Conservation (phyloP, 768 basidiomycete species). For the Pholiota conissans region DNA sequence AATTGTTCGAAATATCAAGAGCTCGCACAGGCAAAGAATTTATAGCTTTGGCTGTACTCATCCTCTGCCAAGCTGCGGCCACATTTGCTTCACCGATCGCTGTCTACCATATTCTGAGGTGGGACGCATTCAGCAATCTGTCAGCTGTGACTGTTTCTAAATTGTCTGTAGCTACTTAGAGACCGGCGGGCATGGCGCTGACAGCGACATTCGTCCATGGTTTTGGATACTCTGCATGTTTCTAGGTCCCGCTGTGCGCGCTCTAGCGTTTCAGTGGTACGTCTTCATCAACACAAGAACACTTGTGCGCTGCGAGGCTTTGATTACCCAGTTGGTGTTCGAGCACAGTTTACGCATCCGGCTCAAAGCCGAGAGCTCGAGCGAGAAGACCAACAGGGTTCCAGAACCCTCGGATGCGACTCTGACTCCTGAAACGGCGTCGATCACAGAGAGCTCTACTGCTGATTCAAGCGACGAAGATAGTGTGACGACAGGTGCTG, state of each 20-base stretch:
- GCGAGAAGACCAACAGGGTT: neutral
- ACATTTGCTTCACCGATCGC: conserved; percentile 38
- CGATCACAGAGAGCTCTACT: conserved; percentile 6
- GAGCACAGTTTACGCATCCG: conserved; percentile 58
- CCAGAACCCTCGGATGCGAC: neutral
- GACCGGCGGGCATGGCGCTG: conserved; percentile 37
- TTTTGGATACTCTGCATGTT: conserved; percentile 63
- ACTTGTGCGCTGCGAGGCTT: conserved; percentile 36
- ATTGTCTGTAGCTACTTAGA: conserved; percentile 53
- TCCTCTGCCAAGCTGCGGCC: conserved; percentile 25
- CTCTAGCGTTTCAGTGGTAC: conserved; percentile 56
- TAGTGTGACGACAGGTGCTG: neutral
- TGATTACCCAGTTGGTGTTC: conserved; percentile 41
- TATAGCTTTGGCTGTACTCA: conserved; percentile 24
- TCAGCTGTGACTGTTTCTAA: neutral
- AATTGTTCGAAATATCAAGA: neutral
- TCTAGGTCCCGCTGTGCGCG: conserved; percentile 43
- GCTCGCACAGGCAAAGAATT: conserved; percentile 29
- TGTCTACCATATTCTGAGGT: conserved; percentile 40
- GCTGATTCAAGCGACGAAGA: neutral
- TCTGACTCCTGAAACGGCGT: neutral
- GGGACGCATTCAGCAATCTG: neutral
- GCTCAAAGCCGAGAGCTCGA: conserved; percentile 41
- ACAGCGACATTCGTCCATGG: conserved; percentile 58
- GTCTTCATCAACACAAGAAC: conserved; percentile 49